phyloP scores from a whole-genome alignment of 2,329 filamentous ascomycete species.

The Fusarium poae region DNA sequence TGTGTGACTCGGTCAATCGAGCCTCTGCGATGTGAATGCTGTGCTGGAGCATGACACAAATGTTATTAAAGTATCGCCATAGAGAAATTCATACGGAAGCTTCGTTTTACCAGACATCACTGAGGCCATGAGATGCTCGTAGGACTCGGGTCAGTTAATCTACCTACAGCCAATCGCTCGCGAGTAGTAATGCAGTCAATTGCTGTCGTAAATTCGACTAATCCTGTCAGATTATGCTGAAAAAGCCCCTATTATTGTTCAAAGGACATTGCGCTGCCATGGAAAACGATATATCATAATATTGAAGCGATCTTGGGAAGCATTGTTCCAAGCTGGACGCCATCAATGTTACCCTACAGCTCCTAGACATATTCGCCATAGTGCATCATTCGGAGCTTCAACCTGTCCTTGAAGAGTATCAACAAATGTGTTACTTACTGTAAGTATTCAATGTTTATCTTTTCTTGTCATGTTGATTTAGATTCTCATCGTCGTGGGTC shows the following conservation, averaged over 20 bases:
- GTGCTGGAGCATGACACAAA: not conserved
- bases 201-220: not conserved
- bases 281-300: not conserved
- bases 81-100: too few species aligned
- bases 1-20: not conserved
- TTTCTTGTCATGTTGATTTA: constrained; percentile 5
- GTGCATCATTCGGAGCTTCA: too few species aligned
- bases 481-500: not conserved
- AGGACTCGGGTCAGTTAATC: accelerated
- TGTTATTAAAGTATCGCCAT: too few species aligned
- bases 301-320: not conserved
- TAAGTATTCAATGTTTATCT: not conserved
- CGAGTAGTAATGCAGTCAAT: not conserved
- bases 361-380: not conserved
- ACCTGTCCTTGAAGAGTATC: too few species aligned
- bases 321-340: not conserved
- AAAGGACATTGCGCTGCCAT: accelerated
- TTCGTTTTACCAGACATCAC: too few species aligned
- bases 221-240: accelerated
- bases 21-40: not conserved
- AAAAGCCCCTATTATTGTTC: accelerated
- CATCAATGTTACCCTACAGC: not conserved
- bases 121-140: too few species aligned
- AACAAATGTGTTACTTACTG: too few species aligned
- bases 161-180: too few species aligned